phyloP scores from a whole-genome alignment of 768 basidiomycete genomes.

The Tulasnella sp. region DNA sequence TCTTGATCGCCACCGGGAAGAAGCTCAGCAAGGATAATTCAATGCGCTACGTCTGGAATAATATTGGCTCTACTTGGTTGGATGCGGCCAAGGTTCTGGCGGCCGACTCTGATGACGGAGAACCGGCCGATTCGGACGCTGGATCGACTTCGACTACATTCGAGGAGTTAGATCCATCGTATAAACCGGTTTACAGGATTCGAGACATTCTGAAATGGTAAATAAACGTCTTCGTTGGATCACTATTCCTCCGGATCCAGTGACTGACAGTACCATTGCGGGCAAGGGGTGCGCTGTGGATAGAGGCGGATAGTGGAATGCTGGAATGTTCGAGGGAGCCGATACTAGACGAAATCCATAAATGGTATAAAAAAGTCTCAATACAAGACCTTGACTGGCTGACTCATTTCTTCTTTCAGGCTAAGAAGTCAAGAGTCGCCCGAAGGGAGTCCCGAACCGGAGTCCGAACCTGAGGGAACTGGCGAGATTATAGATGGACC shows the following conservation, averaged over 20 bases:
- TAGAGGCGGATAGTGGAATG: not conserved
- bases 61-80: not conserved
- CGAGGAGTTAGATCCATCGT: not conserved
- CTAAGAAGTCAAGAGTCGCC: not conserved
- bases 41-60: not conserved
- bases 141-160: not conserved
- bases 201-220: not conserved
- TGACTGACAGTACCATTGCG: not conserved
- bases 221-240: too few species aligned
- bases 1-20: too few species aligned
- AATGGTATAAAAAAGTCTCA: not conserved
- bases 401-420: not conserved
- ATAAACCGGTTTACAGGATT: not conserved
- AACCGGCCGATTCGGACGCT: too few species aligned
- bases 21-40: not conserved
- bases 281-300: not conserved
- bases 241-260: not conserved
- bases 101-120: not conserved
- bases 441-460: not conserved
- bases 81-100: not conserved
- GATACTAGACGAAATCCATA: not conserved
- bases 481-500: not conserved
- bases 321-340: not conserved
- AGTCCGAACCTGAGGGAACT: not conserved
- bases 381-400: not conserved